Base-by-base conservation (phyloP, 352 stramenopile genomes). In the Globisporangium parvum region DNA sequence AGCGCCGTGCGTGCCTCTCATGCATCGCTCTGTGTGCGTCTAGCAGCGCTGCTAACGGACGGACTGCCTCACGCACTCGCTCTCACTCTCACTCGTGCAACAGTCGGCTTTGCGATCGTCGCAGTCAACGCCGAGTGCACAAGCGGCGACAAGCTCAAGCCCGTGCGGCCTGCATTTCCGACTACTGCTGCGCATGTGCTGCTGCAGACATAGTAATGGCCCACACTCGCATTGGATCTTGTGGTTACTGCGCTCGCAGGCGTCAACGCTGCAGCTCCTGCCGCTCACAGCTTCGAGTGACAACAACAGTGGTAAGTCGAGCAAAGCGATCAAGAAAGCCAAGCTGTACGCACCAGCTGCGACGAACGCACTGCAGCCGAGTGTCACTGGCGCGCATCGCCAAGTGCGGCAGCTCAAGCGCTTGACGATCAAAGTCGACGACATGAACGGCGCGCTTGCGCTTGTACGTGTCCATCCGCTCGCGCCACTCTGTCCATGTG, bases 361-460 rank as follows among this genome's bases (percentile, higher is more conserved):
- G 2, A 51, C 58, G 24, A 80, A 77, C 42, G 67, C 64, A 6
- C 50, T 90, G 49, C 73, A 77, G 26, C 54, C 71, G 41, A 51
- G 62, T n/a, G 15, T 47, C 26, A 52, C 17, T 35, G 50, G 15
- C 17, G 14, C 45, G 15, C 67, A 80, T 58, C 33, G 66, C 40
- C 17, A 70, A 26, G 59, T 85, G 41, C 73, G 67, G 15, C 81
- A 93, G 59, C 66, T 88, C 54, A 80, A 76, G 53, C 77, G 84
- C 11, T 69, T 92, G 54, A 94, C 84, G 20, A 59, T 94, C 33
- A 87, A 88, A 50, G 65, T 80, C 41, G 78, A 92, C 15, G 84
- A 94, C 47, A 81, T 88, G 62, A 75, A 73, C 21, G 67, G 65
- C 21, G 80, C 72, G 24, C 70, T 90, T 46, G 65, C 66, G 9